These are phyloP conservation scores for Quercus tomentella DNA, from an alignment of 331 rosid species.

Conservation along the genomic window DNA sequence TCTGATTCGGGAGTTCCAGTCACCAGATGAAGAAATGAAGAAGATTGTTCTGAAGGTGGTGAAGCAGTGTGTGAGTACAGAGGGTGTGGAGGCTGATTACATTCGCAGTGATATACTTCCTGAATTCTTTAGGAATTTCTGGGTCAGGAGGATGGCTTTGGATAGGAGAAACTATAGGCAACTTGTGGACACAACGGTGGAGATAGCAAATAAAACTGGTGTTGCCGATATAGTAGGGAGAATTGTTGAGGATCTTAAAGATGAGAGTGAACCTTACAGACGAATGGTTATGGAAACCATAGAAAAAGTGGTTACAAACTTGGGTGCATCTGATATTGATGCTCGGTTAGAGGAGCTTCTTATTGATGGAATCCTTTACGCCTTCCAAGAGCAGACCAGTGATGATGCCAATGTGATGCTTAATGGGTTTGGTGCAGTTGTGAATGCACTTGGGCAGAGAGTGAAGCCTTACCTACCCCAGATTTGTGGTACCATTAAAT, in stretches of 20 bases:
- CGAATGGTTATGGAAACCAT: constrained; percentile 97
- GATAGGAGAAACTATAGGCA: constrained; percentile 82
- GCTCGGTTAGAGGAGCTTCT: constrained; percentile 85
- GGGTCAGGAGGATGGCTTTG: constrained; percentile 96
- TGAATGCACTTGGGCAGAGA: constrained; percentile 85
- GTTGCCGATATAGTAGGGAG: constrained; percentile 86
- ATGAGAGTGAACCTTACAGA: constrained; percentile 92
- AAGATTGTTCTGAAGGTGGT: constrained; percentile 93
- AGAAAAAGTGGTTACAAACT: constrained; percentile 85
- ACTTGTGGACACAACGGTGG: constrained; percentile 89
- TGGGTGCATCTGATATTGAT: constrained; percentile 89
- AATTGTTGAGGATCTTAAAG: constrained; percentile 88
- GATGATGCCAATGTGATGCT: constrained; percentile 95
- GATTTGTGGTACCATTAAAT: constrained; percentile 90
- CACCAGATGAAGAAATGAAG: constrained; percentile 99
- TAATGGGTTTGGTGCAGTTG: constrained; percentile 93
- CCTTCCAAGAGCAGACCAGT: constrained; percentile 99
- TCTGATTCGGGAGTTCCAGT: constrained; percentile 88
- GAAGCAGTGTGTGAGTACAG: constrained; percentile 90
- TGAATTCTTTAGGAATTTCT: constrained; percentile 74
- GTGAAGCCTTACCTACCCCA: constrained; percentile 89
- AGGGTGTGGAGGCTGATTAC: constrained; percentile 90
- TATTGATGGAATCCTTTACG: constrained; percentile 87
- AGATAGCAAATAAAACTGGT: constrained; percentile 86
- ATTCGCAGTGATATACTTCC: constrained; percentile 81